Evolutionary conservation across 352 stramenopile genomes (phyloP).

Genomic region (Globisporangium acanthophoron): DNA sequence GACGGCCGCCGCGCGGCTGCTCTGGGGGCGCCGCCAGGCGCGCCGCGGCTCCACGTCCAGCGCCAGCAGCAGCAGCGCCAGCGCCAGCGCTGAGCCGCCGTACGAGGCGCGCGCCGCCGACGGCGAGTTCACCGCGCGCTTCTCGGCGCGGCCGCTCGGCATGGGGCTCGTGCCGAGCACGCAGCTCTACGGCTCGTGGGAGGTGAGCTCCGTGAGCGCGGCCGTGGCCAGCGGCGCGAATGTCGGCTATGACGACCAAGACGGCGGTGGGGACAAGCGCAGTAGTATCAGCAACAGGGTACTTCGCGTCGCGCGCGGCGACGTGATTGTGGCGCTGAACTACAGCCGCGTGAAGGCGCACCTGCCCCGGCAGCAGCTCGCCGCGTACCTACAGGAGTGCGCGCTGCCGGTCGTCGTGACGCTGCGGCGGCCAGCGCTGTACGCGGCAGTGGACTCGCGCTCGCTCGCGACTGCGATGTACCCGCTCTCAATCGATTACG

Average conservation of each 20-base stretch:
- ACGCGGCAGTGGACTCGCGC: constrained; percentile 55
- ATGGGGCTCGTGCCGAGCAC: constrained; percentile 74
- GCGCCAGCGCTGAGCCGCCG: constrained; percentile 11
- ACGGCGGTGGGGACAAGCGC: constrained; percentile 9
- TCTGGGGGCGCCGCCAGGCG: constrained; percentile 1
- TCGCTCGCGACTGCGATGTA: constrained; percentile 72
- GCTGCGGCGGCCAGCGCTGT: constrained; percentile 50
- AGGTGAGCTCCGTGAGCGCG: constrained; percentile 48
- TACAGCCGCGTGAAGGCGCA: constrained; percentile 39
- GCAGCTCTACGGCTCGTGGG: constrained; percentile 75
- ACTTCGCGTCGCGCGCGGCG: constrained; percentile 30
- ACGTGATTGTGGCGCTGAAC: constrained; percentile 72
- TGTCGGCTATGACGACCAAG: background rate
- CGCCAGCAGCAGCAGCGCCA: background rate
- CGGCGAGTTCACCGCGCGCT: constrained; percentile 67
- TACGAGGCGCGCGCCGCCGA: constrained; percentile 48
- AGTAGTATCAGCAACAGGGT: constrained; percentile 4
- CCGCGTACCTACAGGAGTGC: constrained; percentile 33
- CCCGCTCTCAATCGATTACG: constrained; percentile 56
- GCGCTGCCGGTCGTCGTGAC: constrained; percentile 61
- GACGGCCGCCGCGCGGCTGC: constrained; percentile 1
- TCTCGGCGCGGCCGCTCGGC: constrained; percentile 56
- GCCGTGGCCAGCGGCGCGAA: constrained; percentile 4
- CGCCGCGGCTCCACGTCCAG: background rate
- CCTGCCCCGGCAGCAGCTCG: constrained; percentile 38